A percentile compares a stretch with the other conserved stretches of the same genome.
These are phyloP conservation scores for Albugo candida DNA, from an alignment of 352 stramenopile genomes.

Conservation along the genomic window DNA sequence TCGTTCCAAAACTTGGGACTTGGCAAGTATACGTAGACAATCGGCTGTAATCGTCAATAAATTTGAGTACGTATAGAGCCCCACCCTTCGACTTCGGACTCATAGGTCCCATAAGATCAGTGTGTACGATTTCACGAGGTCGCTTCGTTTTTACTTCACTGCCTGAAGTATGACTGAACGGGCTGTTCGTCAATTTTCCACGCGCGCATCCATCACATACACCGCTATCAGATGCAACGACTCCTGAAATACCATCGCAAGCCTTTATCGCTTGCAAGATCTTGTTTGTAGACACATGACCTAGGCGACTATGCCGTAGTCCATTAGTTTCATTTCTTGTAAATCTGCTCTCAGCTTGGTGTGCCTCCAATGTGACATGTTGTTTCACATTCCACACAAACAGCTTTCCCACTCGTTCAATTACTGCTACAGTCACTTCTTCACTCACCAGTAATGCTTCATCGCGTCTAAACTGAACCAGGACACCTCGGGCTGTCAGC, in stretches of 20 bases:
- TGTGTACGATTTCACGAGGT: slow-evolving; percentile 5
- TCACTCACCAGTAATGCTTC: no score
- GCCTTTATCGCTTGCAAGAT: background rate
- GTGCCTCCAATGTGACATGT: no score
- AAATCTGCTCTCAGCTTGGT: no score
- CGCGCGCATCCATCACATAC: slow-evolving; percentile 9
- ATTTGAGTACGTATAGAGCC: slow-evolving; percentile 7
- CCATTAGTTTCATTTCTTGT: no score
- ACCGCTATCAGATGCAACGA: background rate
- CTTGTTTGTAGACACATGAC: slow-evolving; percentile 1
- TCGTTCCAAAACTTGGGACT: slow-evolving; percentile 1
- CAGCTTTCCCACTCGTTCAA: no score
- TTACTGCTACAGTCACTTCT: no score
- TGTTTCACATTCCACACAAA: no score
- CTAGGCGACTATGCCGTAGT: slow-evolving; percentile 8
- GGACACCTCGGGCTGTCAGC: no score
- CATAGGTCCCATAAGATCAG: slow-evolving; percentile 8
- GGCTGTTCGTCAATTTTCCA: slow-evolving; percentile 4
- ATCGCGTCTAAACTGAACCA: no score
- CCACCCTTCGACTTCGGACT: slow-evolving; percentile 1
- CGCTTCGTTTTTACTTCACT: slow-evolving; percentile 7
- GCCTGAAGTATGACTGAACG: slow-evolving; percentile 1
- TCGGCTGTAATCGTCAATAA: slow-evolving; percentile 9
- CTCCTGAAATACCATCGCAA: slow-evolving; percentile 1
- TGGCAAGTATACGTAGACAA: background rate